Evolutionary conservation across 1,284 basidiomycete species (phyloP).

Genomic region (Moesziomyces parantarcticus): DNA sequence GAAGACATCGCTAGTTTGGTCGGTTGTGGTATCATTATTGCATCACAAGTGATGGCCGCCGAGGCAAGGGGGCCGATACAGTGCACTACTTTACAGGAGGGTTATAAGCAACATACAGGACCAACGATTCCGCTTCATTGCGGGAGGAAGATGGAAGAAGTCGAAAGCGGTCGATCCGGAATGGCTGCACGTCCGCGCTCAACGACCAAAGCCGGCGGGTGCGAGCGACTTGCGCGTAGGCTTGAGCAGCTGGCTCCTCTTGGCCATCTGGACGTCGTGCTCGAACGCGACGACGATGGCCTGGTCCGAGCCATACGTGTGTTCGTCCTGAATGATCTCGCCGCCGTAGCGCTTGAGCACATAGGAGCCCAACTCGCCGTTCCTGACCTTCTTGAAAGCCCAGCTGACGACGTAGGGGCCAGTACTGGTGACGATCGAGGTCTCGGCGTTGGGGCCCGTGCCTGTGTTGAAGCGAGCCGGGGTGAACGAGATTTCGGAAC

Average conservation of each 20-base stretch:
- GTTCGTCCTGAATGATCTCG: slow-evolving; percentile 55
- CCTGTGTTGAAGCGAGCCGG: slow-evolving; percentile 96
- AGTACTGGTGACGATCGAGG: slow-evolving; percentile 94
- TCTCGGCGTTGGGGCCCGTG: slow-evolving; percentile 82
- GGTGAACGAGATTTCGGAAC: slow-evolving; percentile 85
- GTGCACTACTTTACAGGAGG: slow-evolving; percentile 20
- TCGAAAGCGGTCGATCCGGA: background rate
- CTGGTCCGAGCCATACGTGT: slow-evolving; percentile 79
- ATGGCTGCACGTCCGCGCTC: slow-evolving; percentile 23
- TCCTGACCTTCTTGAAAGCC: slow-evolving; percentile 96
- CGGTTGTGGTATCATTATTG: slow-evolving; percentile 6
- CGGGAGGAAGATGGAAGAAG: slow-evolving; percentile 1
- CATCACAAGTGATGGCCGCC: background rate
- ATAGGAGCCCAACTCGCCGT: slow-evolving; percentile 87
- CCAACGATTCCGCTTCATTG: no score
- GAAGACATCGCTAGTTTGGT: background rate
- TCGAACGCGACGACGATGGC: slow-evolving; percentile 92
- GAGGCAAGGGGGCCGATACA: background rate
- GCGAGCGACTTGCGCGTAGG: slow-evolving; percentile 79
- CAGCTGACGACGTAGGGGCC: slow-evolving; percentile 85
- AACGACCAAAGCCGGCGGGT: slow-evolving; percentile 42
- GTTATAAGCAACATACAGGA: background rate
- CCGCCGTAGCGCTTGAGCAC: slow-evolving; percentile 82
- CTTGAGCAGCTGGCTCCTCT: slow-evolving; percentile 88
- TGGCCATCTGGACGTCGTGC: slow-evolving; percentile 91